Conservation (phyloP, 1,284 basidiomycete genomes). For the Malassezia nana region DNA sequence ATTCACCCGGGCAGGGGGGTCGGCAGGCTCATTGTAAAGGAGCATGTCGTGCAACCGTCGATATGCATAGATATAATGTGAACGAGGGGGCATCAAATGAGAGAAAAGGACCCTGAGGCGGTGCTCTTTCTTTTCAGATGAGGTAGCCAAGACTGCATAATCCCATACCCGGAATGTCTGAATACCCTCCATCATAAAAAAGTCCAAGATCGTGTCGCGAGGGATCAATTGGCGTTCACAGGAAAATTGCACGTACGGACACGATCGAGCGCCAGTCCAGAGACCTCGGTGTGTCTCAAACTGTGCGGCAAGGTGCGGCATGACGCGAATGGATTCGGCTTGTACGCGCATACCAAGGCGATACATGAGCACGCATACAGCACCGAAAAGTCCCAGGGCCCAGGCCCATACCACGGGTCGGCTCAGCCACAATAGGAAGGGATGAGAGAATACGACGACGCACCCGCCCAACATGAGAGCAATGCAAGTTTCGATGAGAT, state of each 20-base stretch:
- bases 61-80: slow-evolving; percentile 20
- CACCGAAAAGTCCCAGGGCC: background rate
- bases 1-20: slow-evolving; percentile 13
- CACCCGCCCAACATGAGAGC: background rate
- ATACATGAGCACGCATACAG: background rate
- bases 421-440: slow-evolving; percentile 1
- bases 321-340: slow-evolving; percentile 12
- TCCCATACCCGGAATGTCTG: slow-evolving; percentile 29
- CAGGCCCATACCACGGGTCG: background rate
- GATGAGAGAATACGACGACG: background rate
- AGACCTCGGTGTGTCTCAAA: slow-evolving; percentile 26
- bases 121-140: background rate
- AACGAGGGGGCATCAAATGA: slow-evolving; percentile 23
- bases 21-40: background rate
- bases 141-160: slow-evolving; percentile 24
- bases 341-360: slow-evolving; percentile 1
- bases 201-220: slow-evolving; percentile 31
- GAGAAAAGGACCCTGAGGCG: slow-evolving; percentile 7
- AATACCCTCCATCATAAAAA: slow-evolving; percentile 30
- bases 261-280: background rate
- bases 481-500: background rate
- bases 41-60: slow-evolving; percentile 17
- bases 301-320: slow-evolving; percentile 34
- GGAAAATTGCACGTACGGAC: background rate
- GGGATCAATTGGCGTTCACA: slow-evolving; percentile 20